Evolutionary conservation across 2,329 filamentous ascomycete species (phyloP).

Genomic region (Myotisia sp.): DNA sequence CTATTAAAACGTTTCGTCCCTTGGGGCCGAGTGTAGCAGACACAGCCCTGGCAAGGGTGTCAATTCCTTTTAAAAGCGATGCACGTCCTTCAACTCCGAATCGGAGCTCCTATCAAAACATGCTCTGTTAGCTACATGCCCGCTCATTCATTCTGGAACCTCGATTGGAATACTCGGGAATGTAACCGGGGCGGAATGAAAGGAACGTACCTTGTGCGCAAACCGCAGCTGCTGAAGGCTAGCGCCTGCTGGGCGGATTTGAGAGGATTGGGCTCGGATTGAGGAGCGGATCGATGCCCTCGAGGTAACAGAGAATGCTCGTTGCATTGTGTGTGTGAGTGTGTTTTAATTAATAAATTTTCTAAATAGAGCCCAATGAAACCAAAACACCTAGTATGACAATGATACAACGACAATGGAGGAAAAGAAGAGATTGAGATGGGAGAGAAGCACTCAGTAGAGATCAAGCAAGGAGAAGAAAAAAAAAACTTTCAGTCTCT

Average conservation of each 20-base stretch:
- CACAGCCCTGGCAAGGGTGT: constrained; percentile 91
- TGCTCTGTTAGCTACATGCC: constrained; percentile 22
- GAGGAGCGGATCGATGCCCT: constrained; percentile 65
- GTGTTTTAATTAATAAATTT: constrained; percentile 13
- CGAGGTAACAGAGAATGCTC: constrained; percentile 69
- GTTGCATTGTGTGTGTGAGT: constrained; percentile 61
- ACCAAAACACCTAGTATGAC: constrained; percentile 19
- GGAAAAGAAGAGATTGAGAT: constrained; percentile 18
- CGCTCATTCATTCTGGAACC: too few species aligned
- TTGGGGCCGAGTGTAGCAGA: constrained; percentile 94
- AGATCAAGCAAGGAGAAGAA: too few species aligned
- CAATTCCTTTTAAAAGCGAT: constrained; percentile 78
- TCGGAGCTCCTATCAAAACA: constrained; percentile 63
- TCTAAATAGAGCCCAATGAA: constrained; percentile 20
- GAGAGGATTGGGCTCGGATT: constrained; percentile 43
- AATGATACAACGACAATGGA: constrained; percentile 18
- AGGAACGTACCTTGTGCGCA: constrained; percentile 71
- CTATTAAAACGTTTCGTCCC: constrained; percentile 95
- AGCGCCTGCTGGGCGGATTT: constrained; percentile 51
- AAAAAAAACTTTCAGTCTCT: constrained; percentile 19
- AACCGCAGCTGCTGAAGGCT: constrained; percentile 83
- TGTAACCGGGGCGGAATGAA: not conserved
- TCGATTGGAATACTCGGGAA: not conserved
- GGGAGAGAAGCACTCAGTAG: constrained; percentile 16
- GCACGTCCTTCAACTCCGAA: constrained; percentile 93